Conservation (phyloP, 2,329 filamentous ascomycete genomes). For the Aureobasidium zeae region DNA sequence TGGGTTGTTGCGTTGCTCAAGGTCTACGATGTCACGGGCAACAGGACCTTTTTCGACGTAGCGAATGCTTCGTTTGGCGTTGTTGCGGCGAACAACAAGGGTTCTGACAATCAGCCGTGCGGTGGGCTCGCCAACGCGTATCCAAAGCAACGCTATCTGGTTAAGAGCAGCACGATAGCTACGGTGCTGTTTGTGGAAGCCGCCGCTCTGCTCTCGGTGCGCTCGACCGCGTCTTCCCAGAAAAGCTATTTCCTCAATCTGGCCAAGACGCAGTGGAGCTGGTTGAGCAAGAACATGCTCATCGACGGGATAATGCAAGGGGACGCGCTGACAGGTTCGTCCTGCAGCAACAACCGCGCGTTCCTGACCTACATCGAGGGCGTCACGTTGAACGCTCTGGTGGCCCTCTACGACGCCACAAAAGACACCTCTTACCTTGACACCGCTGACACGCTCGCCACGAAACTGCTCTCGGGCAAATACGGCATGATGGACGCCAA, state of each 20-base stretch:
- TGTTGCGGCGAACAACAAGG: constrained; percentile 36
- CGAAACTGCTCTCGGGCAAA: constrained; percentile 11
- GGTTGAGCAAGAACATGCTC: constrained; percentile 44
- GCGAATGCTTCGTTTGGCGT: constrained; percentile 36
- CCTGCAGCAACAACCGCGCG: constrained; percentile 45
- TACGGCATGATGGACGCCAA: constrained; percentile 19
- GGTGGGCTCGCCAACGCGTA: constrained; percentile 36
- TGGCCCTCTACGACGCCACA: constrained; percentile 40
- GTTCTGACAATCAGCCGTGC: constrained; percentile 30
- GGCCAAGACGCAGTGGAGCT: constrained; percentile 42
- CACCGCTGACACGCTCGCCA: constrained; percentile 32
- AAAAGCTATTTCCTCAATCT: constrained; percentile 35
- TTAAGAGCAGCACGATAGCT: constrained; percentile 45
- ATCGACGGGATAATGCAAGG: constrained; percentile 42
- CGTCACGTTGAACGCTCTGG: constrained; percentile 49
- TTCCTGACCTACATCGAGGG: constrained; percentile 50
- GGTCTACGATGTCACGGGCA: constrained; percentile 44
- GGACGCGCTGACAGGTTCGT: constrained; percentile 23
- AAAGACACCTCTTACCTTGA: constrained; percentile 26
- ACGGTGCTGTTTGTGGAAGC: constrained; percentile 49
- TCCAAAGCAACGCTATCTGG: constrained; percentile 36
- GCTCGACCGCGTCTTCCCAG: constrained; percentile 32
- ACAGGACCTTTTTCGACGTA: constrained; percentile 25
- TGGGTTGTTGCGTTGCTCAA: constrained; percentile 47
- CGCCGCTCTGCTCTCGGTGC: constrained; percentile 48